These are phyloP conservation scores for Metarhizium anisopliae DNA, from an alignment of 2,329 filamentous ascomycete species.

Conservation along the genomic window DNA sequence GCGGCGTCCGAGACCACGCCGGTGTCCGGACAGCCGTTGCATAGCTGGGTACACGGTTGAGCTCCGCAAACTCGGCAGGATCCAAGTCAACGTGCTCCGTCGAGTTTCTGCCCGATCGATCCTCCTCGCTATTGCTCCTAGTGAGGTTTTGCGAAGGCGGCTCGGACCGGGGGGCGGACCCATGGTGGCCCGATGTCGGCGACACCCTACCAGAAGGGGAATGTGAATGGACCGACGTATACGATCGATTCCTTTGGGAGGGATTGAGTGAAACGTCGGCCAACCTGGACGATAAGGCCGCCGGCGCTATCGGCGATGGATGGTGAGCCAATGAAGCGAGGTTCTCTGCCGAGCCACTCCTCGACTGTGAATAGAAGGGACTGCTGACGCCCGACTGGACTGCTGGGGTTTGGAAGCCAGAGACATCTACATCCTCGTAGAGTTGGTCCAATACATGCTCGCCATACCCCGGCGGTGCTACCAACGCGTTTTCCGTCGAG, in stretches of 20 bases:
- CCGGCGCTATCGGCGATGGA: slow-evolving; percentile 30
- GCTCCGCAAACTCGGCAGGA: slow-evolving; percentile 51
- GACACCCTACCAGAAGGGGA: slow-evolving; percentile 35
- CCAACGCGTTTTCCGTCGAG: slow-evolving; percentile 47
- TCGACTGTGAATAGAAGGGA: slow-evolving; percentile 63
- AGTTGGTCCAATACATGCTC: slow-evolving; percentile 83
- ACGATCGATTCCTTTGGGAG: slow-evolving; percentile 36
- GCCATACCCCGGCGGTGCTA: slow-evolving; percentile 87
- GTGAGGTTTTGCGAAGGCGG: slow-evolving; percentile 39
- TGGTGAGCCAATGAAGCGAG: slow-evolving; percentile 42
- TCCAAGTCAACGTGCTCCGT: slow-evolving; percentile 48
- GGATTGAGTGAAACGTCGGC: slow-evolving; percentile 56
- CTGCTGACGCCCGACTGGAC: slow-evolving; percentile 68
- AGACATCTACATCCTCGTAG: slow-evolving; percentile 77
- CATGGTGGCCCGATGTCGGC: slow-evolving; percentile 29
- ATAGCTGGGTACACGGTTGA: slow-evolving; percentile 71
- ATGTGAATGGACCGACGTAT: slow-evolving; percentile 32
- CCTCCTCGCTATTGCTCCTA: slow-evolving; percentile 44
- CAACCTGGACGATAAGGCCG: slow-evolving; percentile 53
- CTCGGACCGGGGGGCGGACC: slow-evolving; percentile 29
- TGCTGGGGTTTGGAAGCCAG: slow-evolving; percentile 71
- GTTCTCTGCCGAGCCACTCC: slow-evolving; percentile 75
- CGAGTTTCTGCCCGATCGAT: slow-evolving; percentile 42
- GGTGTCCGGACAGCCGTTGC: slow-evolving; percentile 62
- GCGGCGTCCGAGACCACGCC: slow-evolving; percentile 41